Conservation (phyloP, 345 rosid species). For the Gossypium turneri region DNA sequence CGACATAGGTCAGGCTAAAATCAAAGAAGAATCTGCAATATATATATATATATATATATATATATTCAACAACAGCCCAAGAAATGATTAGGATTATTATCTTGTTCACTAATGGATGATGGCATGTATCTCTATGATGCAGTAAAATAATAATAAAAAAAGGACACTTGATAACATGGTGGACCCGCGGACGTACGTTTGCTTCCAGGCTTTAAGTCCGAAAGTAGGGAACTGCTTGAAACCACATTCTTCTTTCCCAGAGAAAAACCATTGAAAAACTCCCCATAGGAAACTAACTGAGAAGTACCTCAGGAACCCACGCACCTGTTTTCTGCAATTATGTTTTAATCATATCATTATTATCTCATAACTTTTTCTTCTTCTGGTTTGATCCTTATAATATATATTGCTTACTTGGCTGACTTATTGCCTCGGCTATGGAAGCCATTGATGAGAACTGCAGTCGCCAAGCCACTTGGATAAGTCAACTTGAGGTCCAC, state of each 20-base stretch:
- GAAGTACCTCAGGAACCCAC: constrained; percentile 50
- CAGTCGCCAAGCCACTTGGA: constrained; percentile 93
- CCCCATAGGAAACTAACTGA: constrained; percentile 87
- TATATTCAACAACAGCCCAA: neutral
- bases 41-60: too few species aligned
- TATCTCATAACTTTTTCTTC: neutral
- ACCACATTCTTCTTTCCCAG: constrained; percentile 62
- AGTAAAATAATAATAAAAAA: too few species aligned
- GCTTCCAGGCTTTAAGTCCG: constrained; percentile 81
- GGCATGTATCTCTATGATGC: too few species aligned
- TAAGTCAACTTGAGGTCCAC: constrained; percentile 77
- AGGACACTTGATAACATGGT: too few species aligned
- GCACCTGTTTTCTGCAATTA: constrained; percentile 41
- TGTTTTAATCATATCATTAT: neutral
- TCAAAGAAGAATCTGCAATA: constrained; percentile 74
- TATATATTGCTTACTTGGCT: neutral
- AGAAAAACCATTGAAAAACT: constrained; percentile 84
- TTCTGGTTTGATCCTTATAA: neutral
- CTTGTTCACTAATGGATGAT: too few species aligned
- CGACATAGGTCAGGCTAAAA: constrained; percentile 75
- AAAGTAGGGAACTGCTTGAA: constrained; percentile 82
- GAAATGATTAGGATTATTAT: neutral
- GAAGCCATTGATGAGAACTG: constrained; percentile 94
- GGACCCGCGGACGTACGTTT: constrained; percentile 41
- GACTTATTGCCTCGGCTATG: constrained; percentile 27